Base-by-base conservation (phyloP, 129 eudicot genomes). In the Artemisia tridentata region DNA sequence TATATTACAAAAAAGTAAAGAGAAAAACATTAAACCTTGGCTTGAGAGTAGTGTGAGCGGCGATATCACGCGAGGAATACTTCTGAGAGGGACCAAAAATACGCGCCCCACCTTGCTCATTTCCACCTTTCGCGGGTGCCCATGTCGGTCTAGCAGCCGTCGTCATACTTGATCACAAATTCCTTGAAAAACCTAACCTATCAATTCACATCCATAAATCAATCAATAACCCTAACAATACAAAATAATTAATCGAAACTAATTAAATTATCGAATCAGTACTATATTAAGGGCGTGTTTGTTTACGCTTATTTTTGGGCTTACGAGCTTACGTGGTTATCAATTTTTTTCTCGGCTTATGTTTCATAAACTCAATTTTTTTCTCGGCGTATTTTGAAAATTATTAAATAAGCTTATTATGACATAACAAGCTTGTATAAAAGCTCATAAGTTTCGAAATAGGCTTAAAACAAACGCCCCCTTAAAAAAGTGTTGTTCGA, bases 51-150 rank as follows among this genome's bases (percentile, higher is more conserved):
- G 97, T 95, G 75, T 95, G 99, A 59, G 99, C 63, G 11, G 99
- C 99, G 67, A 95, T 86, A 73, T 95, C 99, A 72, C 99, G 82
- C 0, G 99, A 95, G 11, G 99, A 95, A 74, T 90, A 95, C 82
- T 95, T 95, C 80, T 93, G 99, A 25, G 99, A 93, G 3, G 96
- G 96, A 13, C 96, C 98, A 68, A 92, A 92, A 68, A 92, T 92
- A 64, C 98, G 86, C 4, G 96, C 81, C 3, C 98, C 98, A 0
- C 98, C 98, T 75, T 93, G 98, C 76, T 89, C 98, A 49, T 95
- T 88, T 21, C 99, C 99, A 55, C 99, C 99, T 79, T 95, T 95
- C n/a, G 99, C 99, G 12, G 99, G 99, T 63, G 97, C 97, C 99
- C 99, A 95, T 3, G 99, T 95, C 7, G 99, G 99, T 80, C 99